Evolutionary conservation across 306 rosid species (phyloP), one percentile per base, ranked within the genome.

Genomic region (Gastrolobium villosum): DNA sequence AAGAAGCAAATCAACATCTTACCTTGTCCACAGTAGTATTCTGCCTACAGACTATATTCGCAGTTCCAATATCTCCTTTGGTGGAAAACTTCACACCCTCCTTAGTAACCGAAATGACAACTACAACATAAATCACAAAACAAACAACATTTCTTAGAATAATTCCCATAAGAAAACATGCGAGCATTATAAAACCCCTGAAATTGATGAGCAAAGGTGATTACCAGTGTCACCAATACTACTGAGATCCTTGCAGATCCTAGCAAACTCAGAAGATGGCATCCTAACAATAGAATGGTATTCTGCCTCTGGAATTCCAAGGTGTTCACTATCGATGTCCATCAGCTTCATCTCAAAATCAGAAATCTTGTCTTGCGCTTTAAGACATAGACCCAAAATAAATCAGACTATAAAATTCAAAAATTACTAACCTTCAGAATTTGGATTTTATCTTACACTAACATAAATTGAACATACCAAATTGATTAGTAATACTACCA

Each of bases 301-400:
- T 56, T 96, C 98, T 14, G 97, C 93, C 88, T 93, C 99, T 0
- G 98, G 99, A 60, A 96, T 93, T 41, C 98, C 97, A 63, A 96
- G 99, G 50, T 91, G 99, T 61, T 96, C 99, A 20, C 98, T 96
- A 57, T 96, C 99, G 2, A 93, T 96, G 82, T 93, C 98, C 99
- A 96, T 96, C 82, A 93, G 74, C 84, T 93, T 96, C 98, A 96
- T 96, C 91, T 96, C 99, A 74, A 96, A 96, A 81, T 93, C 97
- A 4, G 98, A 87, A 74, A 93, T 93, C 69, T 96, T 96, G 4
- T 93, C 96, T 78, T 96, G 98, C 0, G 87, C 91, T 88, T 28
- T 20, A 54, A 50, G 2, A 46, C 79, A 78, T 43, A 35, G 48
- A 3, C 37, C n/a, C 50, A 20, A 41, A 11, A 13, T 0, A 57